phyloP scores from a whole-genome alignment of 2,329 filamentous ascomycete species.

The Fusarium sp. region DNA sequence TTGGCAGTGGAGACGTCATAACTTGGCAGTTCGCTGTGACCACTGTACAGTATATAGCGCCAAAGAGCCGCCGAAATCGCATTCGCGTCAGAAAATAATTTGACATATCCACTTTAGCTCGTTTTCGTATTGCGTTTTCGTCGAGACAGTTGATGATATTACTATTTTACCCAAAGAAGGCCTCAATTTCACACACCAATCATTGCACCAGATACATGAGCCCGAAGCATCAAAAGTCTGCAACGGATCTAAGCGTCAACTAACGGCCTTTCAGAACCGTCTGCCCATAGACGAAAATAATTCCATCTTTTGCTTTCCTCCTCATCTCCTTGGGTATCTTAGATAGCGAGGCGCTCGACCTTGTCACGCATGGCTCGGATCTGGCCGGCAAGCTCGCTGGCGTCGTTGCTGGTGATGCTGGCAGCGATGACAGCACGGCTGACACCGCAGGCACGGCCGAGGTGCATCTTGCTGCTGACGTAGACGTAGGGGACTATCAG shows the following conservation, averaged over 20 bases:
- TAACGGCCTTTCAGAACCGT: constrained; percentile 3
- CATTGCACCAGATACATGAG: constrained; percentile 17
- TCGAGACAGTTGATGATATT: constrained; percentile 42
- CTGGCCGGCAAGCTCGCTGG: constrained; percentile 85
- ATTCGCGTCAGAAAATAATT: constrained; percentile 30
- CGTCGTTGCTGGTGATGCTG: constrained; percentile 92
- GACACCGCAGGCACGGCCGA: constrained; percentile 91
- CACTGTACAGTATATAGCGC: constrained; percentile 6
- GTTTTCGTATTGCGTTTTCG: constrained; percentile 38
- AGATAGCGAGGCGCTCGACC: constrained; percentile 96
- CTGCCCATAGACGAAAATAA: constrained; percentile 22
- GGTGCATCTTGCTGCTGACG: constrained; percentile 81
- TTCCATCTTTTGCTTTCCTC: constrained; percentile 36
- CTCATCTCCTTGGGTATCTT: constrained; percentile 53
- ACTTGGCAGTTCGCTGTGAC: constrained; percentile 33
- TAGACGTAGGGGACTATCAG: constrained; percentile 68
- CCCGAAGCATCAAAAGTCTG: constrained; percentile 24
- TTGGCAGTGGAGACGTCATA: constrained; percentile 43
- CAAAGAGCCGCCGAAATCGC: constrained; percentile 39
- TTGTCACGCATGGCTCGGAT: constrained; percentile 93
- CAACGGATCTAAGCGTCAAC: constrained; percentile 25
- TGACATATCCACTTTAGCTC: constrained; percentile 35
- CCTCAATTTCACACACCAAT: constrained; percentile 34
- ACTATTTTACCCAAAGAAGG: constrained; percentile 28
- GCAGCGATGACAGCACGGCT: constrained; percentile 87